Evolutionary conservation across 495 filamentous ascomycete genomes (phyloP).

Genomic region (Cudoniella acicularis): DNA sequence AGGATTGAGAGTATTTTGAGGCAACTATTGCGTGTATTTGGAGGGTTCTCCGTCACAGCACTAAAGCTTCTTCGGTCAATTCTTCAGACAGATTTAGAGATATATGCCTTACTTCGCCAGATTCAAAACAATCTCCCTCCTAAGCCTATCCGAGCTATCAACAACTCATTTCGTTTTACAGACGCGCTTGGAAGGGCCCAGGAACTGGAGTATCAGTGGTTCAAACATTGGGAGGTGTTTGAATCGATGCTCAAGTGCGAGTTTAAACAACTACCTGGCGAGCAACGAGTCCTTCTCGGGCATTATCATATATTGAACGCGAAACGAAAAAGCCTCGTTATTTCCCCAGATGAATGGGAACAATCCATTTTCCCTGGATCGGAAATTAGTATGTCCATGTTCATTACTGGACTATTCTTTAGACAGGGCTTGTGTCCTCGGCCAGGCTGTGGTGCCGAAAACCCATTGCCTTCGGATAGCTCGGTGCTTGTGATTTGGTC

Average conservation of each 20-base stretch:
- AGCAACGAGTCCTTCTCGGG: conserved; percentile 19
- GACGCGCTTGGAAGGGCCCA: conserved; percentile 23
- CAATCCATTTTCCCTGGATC: conserved; percentile 18
- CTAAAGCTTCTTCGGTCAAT: neutral
- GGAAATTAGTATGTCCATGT: conserved; percentile 23
- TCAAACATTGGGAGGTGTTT: conserved; percentile 29
- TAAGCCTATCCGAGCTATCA: neutral
- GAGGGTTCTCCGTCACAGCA: neutral
- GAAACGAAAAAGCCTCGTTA: neutral
- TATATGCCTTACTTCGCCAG: neutral
- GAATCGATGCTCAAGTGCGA: conserved; percentile 19
- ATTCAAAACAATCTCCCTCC: neutral
- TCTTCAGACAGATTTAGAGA: neutral
- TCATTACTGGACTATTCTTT: conserved; percentile 15
- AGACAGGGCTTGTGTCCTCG: conserved; percentile 20
- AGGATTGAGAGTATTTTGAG: neutral
- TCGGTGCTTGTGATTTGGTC: neutral
- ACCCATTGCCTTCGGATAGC: neutral
- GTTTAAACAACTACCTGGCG: conserved; percentile 5
- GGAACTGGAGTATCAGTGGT: conserved; percentile 25
- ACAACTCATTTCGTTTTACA: conserved; percentile 22
- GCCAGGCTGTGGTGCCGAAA: conserved; percentile 3
- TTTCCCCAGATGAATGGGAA: conserved; percentile 20
- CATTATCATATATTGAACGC: conserved; percentile 20
- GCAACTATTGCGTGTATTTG: neutral